Base-by-base conservation (phyloP, 306 rosid genomes). In the Vigna reflexopilosa region DNA sequence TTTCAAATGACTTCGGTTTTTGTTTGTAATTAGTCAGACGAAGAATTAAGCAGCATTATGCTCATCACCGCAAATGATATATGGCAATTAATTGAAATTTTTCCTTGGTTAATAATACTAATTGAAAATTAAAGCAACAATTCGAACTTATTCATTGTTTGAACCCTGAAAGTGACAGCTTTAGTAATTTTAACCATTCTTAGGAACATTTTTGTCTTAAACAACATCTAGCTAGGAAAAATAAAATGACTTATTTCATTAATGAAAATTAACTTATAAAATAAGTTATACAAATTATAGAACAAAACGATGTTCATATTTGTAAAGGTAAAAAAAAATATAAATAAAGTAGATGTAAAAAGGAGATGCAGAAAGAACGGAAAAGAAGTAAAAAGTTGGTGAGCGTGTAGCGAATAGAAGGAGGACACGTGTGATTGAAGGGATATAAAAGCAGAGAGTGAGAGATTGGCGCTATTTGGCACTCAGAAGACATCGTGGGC, bases 391-490 rank as follows among this genome's bases (percentile, higher is more conserved):
- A 26, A 58, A 28, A 4, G 34, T 57, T 28, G 19, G 66, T 28
- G 66, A 61, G 1, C 20, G 6, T 14, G n/a, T 13, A 12, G 24
- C 81, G 1, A 77, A 77, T 77, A 67, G 58, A 42, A 24, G 16
- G n/a, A 4, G 7, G 57, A 67, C 81, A 77, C 74, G 81, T 77
- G 67, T 24, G 26, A 16, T 26, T 28, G 3, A 40, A 1, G 34
- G 76, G 34, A 4, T 44, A 77, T 77, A 68, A 26, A 57, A 11
- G 17, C 0, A 1, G 67, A 1, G 20, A 68, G 2, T n/a, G 38
- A 34, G n/a, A 34, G 2, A 30, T 77, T 67, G 61, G 81, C 81
- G 81, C 75, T 67, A 9, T 45, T 66, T 77, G 81, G 67, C 5
- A 67, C 75, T 26, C 56, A 66, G 20, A 34, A 1, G 30, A 12